phyloP scores from a whole-genome alignment of 257 asterid genomes.

The Coffea eugenioides region DNA sequence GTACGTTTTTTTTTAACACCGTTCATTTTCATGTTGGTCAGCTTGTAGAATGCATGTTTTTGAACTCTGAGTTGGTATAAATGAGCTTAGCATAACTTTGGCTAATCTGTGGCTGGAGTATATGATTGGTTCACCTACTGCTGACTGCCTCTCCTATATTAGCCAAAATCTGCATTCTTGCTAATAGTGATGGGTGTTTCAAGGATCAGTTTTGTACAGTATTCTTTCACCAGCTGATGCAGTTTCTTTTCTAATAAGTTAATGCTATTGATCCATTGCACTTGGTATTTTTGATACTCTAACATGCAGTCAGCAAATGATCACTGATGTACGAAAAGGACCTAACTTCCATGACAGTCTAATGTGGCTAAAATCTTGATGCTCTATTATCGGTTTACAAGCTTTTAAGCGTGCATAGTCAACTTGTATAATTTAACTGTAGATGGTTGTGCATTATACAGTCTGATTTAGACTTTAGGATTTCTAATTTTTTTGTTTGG shows the following conservation, averaged over 20 bases:
- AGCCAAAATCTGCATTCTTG: not conserved
- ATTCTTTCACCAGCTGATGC: not conserved
- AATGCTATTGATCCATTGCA: not conserved
- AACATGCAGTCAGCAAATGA: not conserved
- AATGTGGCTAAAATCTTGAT: not conserved
- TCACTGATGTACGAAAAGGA: not conserved
- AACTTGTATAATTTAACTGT: not conserved
- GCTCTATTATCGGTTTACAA: not conserved
- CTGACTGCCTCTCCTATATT: not conserved
- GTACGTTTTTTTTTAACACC: constrained; percentile 34
- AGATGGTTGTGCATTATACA: not conserved
- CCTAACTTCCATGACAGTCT: not conserved
- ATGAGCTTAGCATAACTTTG: not conserved
- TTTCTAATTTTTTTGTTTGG: not conserved
- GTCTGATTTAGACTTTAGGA: not conserved
- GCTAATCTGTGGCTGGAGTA: not conserved
- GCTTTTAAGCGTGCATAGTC: not conserved
- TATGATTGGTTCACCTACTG: not conserved
- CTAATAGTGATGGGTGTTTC: too few relatives aligned
- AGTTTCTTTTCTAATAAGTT: not conserved
- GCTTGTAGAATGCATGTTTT: not conserved
- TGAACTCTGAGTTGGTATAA: not conserved
- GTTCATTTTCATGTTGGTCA: not conserved
- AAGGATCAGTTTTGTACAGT: not conserved
- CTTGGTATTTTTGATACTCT: not conserved